A percentile compares a stretch with the other conserved stretches of the same genome.
Evolutionary conservation across 371 early-diverging fungal species (phyloP).

Genomic region (Mucor sp.): DNA sequence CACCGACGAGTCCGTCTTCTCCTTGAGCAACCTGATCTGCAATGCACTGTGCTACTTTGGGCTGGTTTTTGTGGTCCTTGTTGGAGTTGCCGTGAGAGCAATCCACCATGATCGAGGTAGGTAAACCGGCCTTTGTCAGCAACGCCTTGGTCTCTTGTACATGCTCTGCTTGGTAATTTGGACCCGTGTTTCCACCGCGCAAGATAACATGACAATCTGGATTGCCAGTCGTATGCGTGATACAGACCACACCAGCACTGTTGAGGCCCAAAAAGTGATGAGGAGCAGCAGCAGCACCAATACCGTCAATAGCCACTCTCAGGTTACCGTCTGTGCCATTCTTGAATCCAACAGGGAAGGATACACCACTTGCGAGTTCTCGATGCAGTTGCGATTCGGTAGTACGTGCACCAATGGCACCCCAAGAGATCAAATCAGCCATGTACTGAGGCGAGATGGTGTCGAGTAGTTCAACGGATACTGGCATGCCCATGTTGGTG

Average conservation of each 20-base stretch:
- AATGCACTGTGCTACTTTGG: conserved; percentile 54
- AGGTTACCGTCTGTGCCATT: conserved; percentile 93
- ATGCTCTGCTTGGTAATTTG: conserved; percentile 76
- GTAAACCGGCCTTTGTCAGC: conserved; percentile 57
- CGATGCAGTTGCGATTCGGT: conserved; percentile 93
- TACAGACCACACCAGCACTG: conserved; percentile 89
- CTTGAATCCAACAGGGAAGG: conserved; percentile 95
- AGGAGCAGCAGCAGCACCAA: conserved; percentile 79
- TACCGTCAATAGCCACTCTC: conserved; percentile 87
- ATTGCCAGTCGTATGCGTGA: conserved; percentile 88
- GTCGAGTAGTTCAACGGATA: conserved; percentile 89
- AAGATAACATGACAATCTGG: conserved; percentile 56
- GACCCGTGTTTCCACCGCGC: conserved; percentile 81
- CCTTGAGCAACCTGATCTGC: conserved; percentile 71
- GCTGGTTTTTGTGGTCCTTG: conserved; percentile 77
- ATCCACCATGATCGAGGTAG: conserved; percentile 80
- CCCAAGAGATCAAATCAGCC: conserved; percentile 92
- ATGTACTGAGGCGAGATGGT: conserved; percentile 94
- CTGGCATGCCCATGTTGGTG: conserved; percentile 85
- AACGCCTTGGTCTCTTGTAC: conserved; percentile 56
- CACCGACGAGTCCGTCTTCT: conserved; percentile 76
- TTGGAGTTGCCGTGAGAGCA: conserved; percentile 85
- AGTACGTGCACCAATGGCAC: conserved; percentile 94
- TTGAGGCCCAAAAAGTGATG: conserved; percentile 94
- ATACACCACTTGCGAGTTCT: conserved; percentile 92